phyloP scores from a whole-genome alignment of 2,329 filamentous ascomycete genomes.

The Claviceps pazoutovae region DNA sequence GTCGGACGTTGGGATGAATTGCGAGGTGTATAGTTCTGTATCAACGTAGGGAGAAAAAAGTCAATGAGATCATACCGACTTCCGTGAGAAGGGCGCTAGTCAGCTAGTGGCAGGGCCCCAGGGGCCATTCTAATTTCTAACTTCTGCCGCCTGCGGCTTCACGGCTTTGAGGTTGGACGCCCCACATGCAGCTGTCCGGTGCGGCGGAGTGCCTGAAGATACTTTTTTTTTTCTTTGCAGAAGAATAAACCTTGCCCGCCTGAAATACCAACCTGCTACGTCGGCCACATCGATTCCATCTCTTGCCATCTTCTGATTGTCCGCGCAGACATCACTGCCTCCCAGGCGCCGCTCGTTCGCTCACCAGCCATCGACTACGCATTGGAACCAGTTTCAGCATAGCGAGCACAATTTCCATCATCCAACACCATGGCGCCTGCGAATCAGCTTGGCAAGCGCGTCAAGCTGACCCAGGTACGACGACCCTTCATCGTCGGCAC shows the following conservation, averaged over 20 bases:
- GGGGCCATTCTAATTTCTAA: neutral
- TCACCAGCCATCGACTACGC: neutral
- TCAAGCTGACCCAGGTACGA: slow-evolving; percentile 50
- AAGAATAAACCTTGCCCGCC: no score
- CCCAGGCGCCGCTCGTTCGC: neutral
- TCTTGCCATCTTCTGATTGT: no score
- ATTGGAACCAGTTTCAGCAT: neutral
- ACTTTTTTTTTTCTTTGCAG: no score
- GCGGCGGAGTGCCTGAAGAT: neutral
- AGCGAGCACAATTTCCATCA: neutral
- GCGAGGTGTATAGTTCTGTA: neutral
- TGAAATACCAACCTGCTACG: no score
- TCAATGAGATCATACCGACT: neutral
- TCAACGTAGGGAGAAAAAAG: neutral
- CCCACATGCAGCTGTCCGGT: neutral
- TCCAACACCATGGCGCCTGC: slow-evolving; percentile 40
- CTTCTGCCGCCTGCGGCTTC: neutral
- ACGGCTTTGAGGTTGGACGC: neutral
- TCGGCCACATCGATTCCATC: no score
- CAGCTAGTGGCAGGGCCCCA: neutral
- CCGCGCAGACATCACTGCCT: neutral
- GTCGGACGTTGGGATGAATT: neutral
- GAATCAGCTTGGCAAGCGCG: slow-evolving; percentile 44
- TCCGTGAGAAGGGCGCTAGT: neutral
- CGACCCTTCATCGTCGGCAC: slow-evolving; percentile 63